These are phyloP conservation scores for Macadamia integrifolia DNA, from an alignment of 164 flowering plant genomes.

Conservation along the genomic window DNA sequence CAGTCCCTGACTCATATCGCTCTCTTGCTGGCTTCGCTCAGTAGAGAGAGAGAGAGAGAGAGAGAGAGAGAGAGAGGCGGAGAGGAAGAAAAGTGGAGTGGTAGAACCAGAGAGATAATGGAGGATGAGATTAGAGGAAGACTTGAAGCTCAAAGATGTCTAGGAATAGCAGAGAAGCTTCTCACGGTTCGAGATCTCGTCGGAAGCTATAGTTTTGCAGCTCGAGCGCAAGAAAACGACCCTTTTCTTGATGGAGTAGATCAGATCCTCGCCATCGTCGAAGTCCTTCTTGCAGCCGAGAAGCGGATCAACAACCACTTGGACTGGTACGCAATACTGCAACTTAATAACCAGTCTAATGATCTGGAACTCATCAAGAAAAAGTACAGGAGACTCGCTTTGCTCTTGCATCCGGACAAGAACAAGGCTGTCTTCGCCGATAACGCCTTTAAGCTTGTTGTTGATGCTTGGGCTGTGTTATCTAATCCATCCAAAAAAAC, in stretches of 20 bases:
- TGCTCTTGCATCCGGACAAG: conserved; percentile 74
- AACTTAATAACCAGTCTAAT: conserved; percentile 37
- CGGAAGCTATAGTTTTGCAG: conserved; percentile 63
- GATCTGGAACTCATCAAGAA: conserved; percentile 46
- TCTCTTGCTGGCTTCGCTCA: too few species aligned
- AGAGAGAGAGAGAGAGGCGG: too few species aligned
- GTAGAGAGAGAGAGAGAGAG: too few species aligned
- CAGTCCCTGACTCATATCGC: too few species aligned
- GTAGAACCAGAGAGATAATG: not conserved
- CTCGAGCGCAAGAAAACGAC: conserved; percentile 62
- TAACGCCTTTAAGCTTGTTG: conserved; percentile 63
- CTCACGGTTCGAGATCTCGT: conserved; percentile 52
- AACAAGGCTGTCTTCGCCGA: conserved; percentile 56
- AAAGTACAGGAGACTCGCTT: conserved; percentile 58
- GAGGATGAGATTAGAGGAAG: conserved; percentile 28
- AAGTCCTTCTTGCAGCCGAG: conserved; percentile 70
- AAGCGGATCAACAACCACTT: conserved; percentile 53
- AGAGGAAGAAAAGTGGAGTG: not conserved
- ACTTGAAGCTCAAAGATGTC: conserved; percentile 61
- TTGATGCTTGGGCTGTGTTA: conserved; percentile 71
- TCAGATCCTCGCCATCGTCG: conserved; percentile 67
- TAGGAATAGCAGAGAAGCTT: conserved; percentile 69
- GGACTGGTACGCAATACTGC: conserved; percentile 82
- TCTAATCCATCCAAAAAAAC: conserved; percentile 48
- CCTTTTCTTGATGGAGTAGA: conserved; percentile 55